Evolutionary conservation across 495 filamentous ascomycete genomes (phyloP).

Genomic region (Diplogelasinospora grovesii): DNA sequence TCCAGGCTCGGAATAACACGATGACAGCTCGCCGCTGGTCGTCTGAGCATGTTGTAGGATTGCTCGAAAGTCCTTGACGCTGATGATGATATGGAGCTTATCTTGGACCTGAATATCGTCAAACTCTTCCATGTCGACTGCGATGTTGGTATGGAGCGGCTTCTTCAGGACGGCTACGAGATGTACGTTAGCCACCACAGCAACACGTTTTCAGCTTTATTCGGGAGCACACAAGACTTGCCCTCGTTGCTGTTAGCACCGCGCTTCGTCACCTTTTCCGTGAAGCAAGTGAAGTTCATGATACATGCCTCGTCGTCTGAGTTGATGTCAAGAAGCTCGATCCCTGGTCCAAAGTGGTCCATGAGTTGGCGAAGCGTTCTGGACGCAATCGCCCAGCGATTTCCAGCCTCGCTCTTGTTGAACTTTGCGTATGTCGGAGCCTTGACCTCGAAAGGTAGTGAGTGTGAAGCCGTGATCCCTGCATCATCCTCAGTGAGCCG

Average conservation of each 20-base stretch:
- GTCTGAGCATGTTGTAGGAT: constrained; percentile 80
- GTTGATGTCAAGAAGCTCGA: constrained; percentile 87
- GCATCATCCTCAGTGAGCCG: constrained; percentile 3
- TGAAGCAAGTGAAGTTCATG: constrained; percentile 85
- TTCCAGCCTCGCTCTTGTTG: constrained; percentile 58
- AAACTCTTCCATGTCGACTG: constrained; percentile 81
- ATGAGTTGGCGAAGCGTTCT: constrained; percentile 73
- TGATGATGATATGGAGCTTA: constrained; percentile 77
- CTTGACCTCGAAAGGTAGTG: constrained; percentile 79
- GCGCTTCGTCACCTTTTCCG: constrained; percentile 64
- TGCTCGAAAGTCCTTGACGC: constrained; percentile 90
- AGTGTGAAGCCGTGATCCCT: constrained; percentile 89
- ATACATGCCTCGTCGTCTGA: constrained; percentile 49
- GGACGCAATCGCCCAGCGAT: constrained; percentile 73
- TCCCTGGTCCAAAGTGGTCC: constrained; percentile 84
- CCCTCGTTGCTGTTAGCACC: constrained; percentile 69
- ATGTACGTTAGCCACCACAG: too few species aligned
- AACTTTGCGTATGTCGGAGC: constrained; percentile 84
- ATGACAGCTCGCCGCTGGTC: constrained; percentile 60
- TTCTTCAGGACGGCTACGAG: constrained; percentile 77
- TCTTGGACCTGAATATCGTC: constrained; percentile 70
- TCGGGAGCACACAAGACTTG: constrained; percentile 21
- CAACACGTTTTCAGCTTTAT: too few species aligned
- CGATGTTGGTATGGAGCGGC: constrained; percentile 86
- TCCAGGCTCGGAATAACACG: constrained; percentile 73